These are phyloP conservation scores for Rhizodiscina lignyota DNA, from an alignment of 495 filamentous ascomycete genomes.

Conservation along the genomic window DNA sequence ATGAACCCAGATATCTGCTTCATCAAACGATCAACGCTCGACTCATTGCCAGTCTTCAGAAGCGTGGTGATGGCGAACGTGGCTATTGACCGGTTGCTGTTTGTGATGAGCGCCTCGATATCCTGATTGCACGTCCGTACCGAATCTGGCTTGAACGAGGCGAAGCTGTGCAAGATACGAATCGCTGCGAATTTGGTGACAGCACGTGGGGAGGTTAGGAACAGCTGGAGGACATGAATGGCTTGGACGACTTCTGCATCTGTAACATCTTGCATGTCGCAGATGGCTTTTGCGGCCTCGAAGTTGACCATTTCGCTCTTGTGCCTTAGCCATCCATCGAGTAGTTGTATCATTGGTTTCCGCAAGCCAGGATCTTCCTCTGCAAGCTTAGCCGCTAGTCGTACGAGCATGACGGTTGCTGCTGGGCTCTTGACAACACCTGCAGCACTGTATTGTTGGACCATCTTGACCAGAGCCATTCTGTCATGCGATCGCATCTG, in stretches of 20 bases:
- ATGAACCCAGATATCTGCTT: slow-evolving; percentile 51
- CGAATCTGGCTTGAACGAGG: slow-evolving; percentile 82
- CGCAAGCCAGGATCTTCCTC: slow-evolving; percentile 80
- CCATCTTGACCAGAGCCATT: slow-evolving; percentile 99
- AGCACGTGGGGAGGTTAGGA: slow-evolving; percentile 88
- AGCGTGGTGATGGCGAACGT: slow-evolving; percentile 97
- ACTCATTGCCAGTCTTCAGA: slow-evolving; percentile 94
- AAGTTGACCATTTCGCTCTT: slow-evolving; percentile 99
- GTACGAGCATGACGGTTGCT: slow-evolving; percentile 78
- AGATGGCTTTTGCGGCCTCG: slow-evolving; percentile 95
- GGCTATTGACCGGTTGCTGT: slow-evolving; percentile 91
- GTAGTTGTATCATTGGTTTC: slow-evolving; percentile 28
- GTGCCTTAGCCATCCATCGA: slow-evolving; percentile 38
- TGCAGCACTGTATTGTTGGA: slow-evolving; percentile 86
- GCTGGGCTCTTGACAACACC: slow-evolving; percentile 90
- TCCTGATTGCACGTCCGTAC: slow-evolving; percentile 92
- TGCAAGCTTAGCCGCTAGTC: slow-evolving; percentile 84
- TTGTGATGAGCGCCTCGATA: slow-evolving; percentile 89
- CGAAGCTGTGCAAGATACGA: slow-evolving; percentile 89
- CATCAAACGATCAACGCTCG: slow-evolving; percentile 92
- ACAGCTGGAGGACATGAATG: slow-evolving; percentile 87
- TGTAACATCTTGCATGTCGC: slow-evolving; percentile 79
- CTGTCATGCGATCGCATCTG: slow-evolving; percentile 96
- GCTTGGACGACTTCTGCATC: slow-evolving; percentile 86
- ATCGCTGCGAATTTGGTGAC: slow-evolving; percentile 98